phyloP scores from a whole-genome alignment of 192 early-diverging fungal species.

The Gaertneriomyces semiglobifer region DNA sequence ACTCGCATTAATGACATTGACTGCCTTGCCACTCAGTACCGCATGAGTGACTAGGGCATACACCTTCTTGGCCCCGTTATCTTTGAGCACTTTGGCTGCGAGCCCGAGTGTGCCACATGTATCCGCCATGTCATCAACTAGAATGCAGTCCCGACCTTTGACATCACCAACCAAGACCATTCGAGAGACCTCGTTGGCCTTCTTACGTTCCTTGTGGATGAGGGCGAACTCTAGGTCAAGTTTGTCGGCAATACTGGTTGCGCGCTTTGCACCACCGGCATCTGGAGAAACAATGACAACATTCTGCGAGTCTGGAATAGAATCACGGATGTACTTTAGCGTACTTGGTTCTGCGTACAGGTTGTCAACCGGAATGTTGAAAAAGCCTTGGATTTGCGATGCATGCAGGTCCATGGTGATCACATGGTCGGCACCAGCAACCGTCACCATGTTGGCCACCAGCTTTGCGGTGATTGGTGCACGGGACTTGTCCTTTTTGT shows the following conservation, averaged over 20 bases:
- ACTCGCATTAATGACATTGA: constrained; percentile 76
- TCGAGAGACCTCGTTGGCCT: constrained; percentile 54
- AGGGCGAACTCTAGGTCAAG: constrained; percentile 92
- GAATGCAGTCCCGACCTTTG: constrained; percentile 79
- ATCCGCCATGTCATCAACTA: constrained; percentile 99
- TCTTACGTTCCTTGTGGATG: constrained; percentile 96
- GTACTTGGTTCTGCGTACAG: constrained; percentile 92
- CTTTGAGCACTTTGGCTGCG: constrained; percentile 84
- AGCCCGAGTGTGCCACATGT: constrained; percentile 89
- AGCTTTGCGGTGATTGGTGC: constrained; percentile 86
- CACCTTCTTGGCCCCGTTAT: constrained; percentile 84
- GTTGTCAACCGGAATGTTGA: constrained; percentile 96
- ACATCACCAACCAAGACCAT: constrained; percentile 98
- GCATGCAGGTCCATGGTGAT: constrained; percentile 99
- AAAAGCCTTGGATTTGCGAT: constrained; percentile 94
- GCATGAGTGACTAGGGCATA: constrained; percentile 43
- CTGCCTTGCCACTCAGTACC: constrained; percentile 65
- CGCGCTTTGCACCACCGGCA: constrained; percentile 95
- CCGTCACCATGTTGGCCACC: constrained; percentile 95
- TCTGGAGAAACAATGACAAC: constrained; percentile 92
- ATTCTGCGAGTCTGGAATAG: constrained; percentile 76
- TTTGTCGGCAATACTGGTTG: constrained; percentile 86
- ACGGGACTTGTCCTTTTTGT: constrained; percentile 73
- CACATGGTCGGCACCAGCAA: constrained; percentile 88
- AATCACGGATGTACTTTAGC: constrained; percentile 82